Evolutionary conservation across 1,139 yeast species (phyloP), one percentile per base, ranked within the genome.

Genomic region (Candida tetrigidarum): DNA sequence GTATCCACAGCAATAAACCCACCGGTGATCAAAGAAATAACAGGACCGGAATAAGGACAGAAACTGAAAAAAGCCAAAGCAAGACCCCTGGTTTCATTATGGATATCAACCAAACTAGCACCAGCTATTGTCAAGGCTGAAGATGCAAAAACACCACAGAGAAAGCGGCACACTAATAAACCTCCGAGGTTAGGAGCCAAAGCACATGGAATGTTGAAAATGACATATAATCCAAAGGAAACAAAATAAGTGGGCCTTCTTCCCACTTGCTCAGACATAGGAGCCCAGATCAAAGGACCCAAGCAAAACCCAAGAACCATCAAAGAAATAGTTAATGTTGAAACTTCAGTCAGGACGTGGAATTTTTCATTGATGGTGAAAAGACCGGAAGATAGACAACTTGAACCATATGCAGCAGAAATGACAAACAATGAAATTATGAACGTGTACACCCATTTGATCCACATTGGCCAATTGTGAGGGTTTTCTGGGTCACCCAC

Each of bases 31-130:
- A 96, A 96, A 29, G 96, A 97, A 43, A 90, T 67, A 29, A 88
- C 96, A 0, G 97, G 97, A 40, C 96, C 97, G 44, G 93, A 84
- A 64, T 90, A 90, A 3, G 97, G 97, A 46, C 96, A 92, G 58
- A 90, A 90, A 26, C 96, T 90, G 63, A 90, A 91, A 57, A 86
- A 85, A 0, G 96, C 96, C 67, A 90, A 90, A 27, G 96, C 96
- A 58, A 84, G 79, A 54, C 96, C 96, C 70, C 97, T 79, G 2
- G 91, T 81, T 55, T 83, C 87, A 37, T 81, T 76, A 46, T 86
- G 86, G 71, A 91, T 79, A 67, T 91, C 97, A 42, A 95, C 95
- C 51, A 91, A 80, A 37, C 96, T 85, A 41, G 96, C 97, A 61
- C 96, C 96, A 44, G 90, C 96, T 45, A 88, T 76, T 41, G 93